Evolutionary conservation across 1,284 basidiomycete genomes (phyloP), one percentile per base, ranked within the genome.

Genomic region (Sparassis latifolia): DNA sequence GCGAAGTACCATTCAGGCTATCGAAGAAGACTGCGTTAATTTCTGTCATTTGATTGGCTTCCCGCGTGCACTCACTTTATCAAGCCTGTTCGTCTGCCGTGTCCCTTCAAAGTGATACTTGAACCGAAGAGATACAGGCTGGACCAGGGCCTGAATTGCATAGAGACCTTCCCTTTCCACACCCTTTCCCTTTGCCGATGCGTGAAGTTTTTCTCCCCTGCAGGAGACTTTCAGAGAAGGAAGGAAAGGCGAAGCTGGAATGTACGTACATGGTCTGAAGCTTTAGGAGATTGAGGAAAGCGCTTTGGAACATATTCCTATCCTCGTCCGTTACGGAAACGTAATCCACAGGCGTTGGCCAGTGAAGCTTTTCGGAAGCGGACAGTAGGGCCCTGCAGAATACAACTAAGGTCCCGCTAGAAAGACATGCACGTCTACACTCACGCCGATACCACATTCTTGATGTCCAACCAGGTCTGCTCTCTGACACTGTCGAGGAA

Each of bases 1-100:
- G 91, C 87, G 60, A 99, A 89, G 60, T 91, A 97, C 92, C 96
- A 99, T 67, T 98, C 97, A 1, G 96, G 96, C 89, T 94, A 62
- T 28, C 20, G 20, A 20, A 20, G 20, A 20, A 20, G 50, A 9
- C n/a, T 20, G 9, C 20, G 20, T 20, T 20, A 20, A 20, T 20
- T 20, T 20, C 20, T 20, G 20, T 20, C 20, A 20, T 20, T 20
- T 20, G 20, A 20, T 20, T 20, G 20, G 20, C 20, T 20, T 20
- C 20, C 20, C 20, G 20, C 20, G 20, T 20, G 20, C 20, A 20
- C 65, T 31, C 43, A 88, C 92, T 80, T 97, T 99, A 72, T 98
- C 96, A 4, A 96, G 69, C 44, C 92, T 79, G 67, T 97, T 99
- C 0, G 96, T 99, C 54, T 85, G 80, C 35, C 92, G 76, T 10